Evolutionary conservation across 148 eudicot species (phyloP).

Genomic region (Dysphania ambrosioides): DNA sequence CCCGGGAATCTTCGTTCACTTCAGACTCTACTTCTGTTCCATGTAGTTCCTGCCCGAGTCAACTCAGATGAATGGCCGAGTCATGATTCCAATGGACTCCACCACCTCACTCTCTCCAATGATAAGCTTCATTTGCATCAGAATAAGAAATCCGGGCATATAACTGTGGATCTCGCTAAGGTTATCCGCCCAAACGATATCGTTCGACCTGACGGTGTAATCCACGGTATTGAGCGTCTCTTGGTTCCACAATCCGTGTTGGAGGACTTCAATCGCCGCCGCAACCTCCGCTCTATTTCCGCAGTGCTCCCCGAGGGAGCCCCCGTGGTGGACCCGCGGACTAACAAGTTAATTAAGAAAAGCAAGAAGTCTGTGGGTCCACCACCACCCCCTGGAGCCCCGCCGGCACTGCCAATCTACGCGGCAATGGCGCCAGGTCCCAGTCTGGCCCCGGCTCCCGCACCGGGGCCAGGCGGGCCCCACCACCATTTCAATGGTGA

Average conservation of each 20-base stretch:
- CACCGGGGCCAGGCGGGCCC: slow-evolving; percentile 59
- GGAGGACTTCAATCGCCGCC: slow-evolving; percentile 46
- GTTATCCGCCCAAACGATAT: slow-evolving; percentile 27
- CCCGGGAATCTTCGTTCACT: slow-evolving; percentile 52
- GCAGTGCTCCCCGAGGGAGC: slow-evolving; percentile 56
- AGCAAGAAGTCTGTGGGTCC: slow-evolving; percentile 28
- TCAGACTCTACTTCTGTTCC: slow-evolving; percentile 43
- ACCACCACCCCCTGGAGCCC: slow-evolving; percentile 36
- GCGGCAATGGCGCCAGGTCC: slow-evolving; percentile 58
- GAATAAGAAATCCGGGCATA: neutral
- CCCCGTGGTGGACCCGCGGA: slow-evolving; percentile 51
- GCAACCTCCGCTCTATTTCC: slow-evolving; percentile 44
- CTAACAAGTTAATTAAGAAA: slow-evolving; percentile 25
- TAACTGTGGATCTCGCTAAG: slow-evolving; percentile 31
- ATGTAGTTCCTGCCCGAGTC: slow-evolving; percentile 38
- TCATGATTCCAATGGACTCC: neutral
- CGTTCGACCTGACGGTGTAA: slow-evolving; percentile 41
- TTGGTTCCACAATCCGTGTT: slow-evolving; percentile 43
- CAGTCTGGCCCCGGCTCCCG: slow-evolving; percentile 29
- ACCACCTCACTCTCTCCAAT: slow-evolving; percentile 27
- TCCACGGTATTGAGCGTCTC: slow-evolving; percentile 45
- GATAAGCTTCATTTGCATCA: slow-evolving; percentile 22
- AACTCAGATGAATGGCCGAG: slow-evolving; percentile 30
- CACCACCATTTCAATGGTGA: slow-evolving; percentile 54
- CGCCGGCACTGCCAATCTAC: slow-evolving; percentile 44